Conservation (phyloP, 2,329 filamentous ascomycete genomes). For the Rutstroemia sp. region DNA sequence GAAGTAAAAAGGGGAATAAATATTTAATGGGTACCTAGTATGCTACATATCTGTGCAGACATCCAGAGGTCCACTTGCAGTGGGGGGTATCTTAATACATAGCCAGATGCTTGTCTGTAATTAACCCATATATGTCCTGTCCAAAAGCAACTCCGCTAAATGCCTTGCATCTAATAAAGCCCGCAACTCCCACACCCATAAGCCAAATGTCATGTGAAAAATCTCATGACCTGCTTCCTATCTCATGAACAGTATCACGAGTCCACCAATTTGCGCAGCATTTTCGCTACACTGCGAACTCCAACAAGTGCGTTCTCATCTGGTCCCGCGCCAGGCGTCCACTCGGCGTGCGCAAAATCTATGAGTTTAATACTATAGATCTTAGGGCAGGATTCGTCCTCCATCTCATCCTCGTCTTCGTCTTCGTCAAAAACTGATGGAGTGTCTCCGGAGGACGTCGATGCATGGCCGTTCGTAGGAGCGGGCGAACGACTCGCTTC, state of each 20-base stretch:
- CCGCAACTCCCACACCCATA: conserved; percentile 4
- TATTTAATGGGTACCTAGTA: not conserved
- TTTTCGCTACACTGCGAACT: conserved; percentile 60
- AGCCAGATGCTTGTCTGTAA: conserved; percentile 6
- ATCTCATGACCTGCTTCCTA: not conserved
- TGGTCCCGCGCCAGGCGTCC: conserved; percentile 69
- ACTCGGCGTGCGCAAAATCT: conserved; percentile 90
- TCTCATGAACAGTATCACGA: not conserved
- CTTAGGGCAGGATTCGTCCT: conserved; percentile 49
- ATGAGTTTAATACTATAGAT: conserved; percentile 82
- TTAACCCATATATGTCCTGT: conserved; percentile 4
- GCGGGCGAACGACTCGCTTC: conserved; percentile 27
- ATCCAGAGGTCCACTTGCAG: conserved; percentile 6
- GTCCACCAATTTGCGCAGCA: conserved; percentile 54
- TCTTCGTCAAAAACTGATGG: conserved; percentile 25
- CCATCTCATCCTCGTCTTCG: conserved; percentile 49
- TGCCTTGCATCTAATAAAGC: conserved; percentile 4
- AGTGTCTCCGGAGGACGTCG: conserved; percentile 23
- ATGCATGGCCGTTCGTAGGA: conserved; percentile 22
- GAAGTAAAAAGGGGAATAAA: not conserved
- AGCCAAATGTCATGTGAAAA: not conserved
- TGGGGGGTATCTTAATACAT: conserved; percentile 7
- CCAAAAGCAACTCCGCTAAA: conserved; percentile 5
- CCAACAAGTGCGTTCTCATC: conserved; percentile 79
- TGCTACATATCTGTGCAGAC: conserved; percentile 5